Evolutionary conservation across 1,284 basidiomycete species (phyloP).

Genomic region (Leccinum laetum): DNA sequence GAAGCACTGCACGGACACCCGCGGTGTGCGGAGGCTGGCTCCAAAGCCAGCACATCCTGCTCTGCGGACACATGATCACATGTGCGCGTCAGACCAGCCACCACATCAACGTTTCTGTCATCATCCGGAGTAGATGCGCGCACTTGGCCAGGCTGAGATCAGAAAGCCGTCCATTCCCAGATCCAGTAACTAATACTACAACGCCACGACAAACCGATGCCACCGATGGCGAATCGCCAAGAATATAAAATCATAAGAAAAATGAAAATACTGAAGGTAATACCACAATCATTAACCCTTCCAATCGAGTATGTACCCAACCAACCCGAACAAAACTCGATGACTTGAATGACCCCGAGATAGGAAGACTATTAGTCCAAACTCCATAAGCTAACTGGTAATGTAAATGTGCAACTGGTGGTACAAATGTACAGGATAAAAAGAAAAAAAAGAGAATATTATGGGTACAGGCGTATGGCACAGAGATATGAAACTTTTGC

Average conservation of each 20-base stretch:
- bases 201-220: slow-evolving; percentile 29
- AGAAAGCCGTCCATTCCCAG: slow-evolving; percentile 8
- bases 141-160: not conserved
- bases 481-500: slow-evolving; percentile 25
- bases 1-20: slow-evolving; percentile 15
- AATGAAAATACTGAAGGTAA: slow-evolving; percentile 16
- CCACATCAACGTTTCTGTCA: not conserved
- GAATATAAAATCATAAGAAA: slow-evolving; percentile 34
- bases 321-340: slow-evolving; percentile 30
- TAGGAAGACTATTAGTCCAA: slow-evolving; percentile 33
- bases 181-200: slow-evolving; percentile 26
- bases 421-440: slow-evolving; percentile 34
- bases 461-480: slow-evolving; percentile 37
- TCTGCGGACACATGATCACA: not conserved
- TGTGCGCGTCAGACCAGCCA: not conserved
- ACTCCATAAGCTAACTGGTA: slow-evolving; percentile 33
- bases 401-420: slow-evolving; percentile 35
- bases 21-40: slow-evolving; percentile 1
- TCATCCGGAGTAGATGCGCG: not conserved
- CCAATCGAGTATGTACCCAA: slow-evolving; percentile 30
- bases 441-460: slow-evolving; percentile 24
- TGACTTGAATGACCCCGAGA: slow-evolving; percentile 16
- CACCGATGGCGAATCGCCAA: slow-evolving; percentile 30
- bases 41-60: not conserved
- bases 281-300: slow-evolving; percentile 33